These are phyloP conservation scores for Lachancea lanzarotensis DNA, from an alignment of 805 yeast species.

Conservation along the genomic window DNA sequence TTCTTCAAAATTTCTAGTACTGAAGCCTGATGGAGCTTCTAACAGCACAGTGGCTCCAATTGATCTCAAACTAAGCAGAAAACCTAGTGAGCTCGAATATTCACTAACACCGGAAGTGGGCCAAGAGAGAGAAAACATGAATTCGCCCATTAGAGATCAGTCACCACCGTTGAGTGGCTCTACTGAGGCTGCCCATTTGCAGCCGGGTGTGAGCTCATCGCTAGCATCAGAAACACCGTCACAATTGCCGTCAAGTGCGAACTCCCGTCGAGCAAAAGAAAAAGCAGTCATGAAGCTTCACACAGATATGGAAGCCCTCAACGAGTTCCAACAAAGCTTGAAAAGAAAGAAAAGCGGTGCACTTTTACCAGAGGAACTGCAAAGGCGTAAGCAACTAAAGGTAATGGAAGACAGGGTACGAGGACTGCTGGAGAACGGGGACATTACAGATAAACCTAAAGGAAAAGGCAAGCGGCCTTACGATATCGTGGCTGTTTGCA, in stretches of 20 bases:
- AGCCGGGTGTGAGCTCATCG: conserved; percentile 9
- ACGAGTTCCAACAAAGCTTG: conserved; percentile 52
- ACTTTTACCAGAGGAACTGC: conserved; percentile 38
- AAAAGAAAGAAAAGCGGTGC: conserved; percentile 33
- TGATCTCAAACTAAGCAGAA: no score
- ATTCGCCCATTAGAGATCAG: background rate
- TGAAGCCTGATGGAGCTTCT: no score
- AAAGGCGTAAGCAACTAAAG: conserved; percentile 27
- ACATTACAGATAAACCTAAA: background rate
- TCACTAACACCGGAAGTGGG: background rate
- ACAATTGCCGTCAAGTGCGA: conserved; percentile 7
- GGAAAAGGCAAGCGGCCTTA: conserved; percentile 27
- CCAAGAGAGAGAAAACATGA: background rate
- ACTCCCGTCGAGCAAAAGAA: conserved; percentile 42
- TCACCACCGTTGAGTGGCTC: conserved; percentile 4
- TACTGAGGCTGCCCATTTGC: background rate
- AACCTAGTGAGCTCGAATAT: background rate
- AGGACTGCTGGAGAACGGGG: conserved; percentile 8
- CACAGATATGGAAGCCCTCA: conserved; percentile 60
- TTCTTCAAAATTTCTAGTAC: no score
- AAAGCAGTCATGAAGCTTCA: conserved; percentile 65
- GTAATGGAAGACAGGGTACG: conserved; percentile 23
- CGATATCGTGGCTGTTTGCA: conserved; percentile 45
- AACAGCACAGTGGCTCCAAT: no score
- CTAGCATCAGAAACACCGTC: conserved; percentile 22